Conservation (phyloP, 2,329 filamentous ascomycete species). For the Rasamsonia emersonii region DNA sequence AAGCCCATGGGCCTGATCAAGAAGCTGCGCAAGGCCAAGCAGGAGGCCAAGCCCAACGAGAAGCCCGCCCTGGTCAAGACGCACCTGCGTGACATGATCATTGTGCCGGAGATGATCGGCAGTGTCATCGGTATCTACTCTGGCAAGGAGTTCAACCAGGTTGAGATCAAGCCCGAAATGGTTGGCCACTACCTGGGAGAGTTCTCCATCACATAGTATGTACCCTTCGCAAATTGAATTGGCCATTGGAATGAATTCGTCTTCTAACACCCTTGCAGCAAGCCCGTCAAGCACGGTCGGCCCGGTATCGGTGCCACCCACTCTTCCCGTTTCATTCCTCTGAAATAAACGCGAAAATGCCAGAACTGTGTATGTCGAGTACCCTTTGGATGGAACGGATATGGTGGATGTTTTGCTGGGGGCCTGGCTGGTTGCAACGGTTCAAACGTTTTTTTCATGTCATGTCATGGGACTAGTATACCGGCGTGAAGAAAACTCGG, state of each 20-base stretch:
- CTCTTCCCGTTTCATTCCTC: constrained; percentile 99
- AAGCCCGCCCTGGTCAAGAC: constrained; percentile 99
- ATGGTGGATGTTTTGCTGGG: not conserved
- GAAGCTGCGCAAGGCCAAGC: constrained; percentile 99
- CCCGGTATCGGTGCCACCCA: constrained; percentile 99
- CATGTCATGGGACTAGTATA: too few relatives aligned
- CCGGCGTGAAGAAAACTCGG: too few relatives aligned
- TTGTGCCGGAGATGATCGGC: constrained; percentile 99
- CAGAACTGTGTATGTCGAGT: too few relatives aligned
- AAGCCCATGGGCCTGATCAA: constrained; percentile 99
- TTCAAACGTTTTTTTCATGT: too few relatives aligned
- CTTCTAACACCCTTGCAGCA: constrained; percentile 59
- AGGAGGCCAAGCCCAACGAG: constrained; percentile 98
- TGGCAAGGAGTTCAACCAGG: constrained; percentile 99
- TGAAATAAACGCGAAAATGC: constrained; percentile 65
- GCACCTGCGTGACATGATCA: constrained; percentile 98
- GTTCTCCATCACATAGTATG: constrained; percentile 99
- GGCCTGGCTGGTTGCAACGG: too few relatives aligned
- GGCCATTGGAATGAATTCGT: not conserved
- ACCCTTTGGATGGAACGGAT: constrained; percentile 6
- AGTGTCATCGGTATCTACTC: constrained; percentile 98
- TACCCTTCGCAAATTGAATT: constrained; percentile 24
- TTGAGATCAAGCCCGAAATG: constrained; percentile 99
- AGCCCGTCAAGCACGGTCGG: constrained; percentile 99
- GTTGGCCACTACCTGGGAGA: constrained; percentile 98